phyloP scores from a whole-genome alignment of 2,329 filamentous ascomycete genomes.

The Tolypocladium nubicola region DNA sequence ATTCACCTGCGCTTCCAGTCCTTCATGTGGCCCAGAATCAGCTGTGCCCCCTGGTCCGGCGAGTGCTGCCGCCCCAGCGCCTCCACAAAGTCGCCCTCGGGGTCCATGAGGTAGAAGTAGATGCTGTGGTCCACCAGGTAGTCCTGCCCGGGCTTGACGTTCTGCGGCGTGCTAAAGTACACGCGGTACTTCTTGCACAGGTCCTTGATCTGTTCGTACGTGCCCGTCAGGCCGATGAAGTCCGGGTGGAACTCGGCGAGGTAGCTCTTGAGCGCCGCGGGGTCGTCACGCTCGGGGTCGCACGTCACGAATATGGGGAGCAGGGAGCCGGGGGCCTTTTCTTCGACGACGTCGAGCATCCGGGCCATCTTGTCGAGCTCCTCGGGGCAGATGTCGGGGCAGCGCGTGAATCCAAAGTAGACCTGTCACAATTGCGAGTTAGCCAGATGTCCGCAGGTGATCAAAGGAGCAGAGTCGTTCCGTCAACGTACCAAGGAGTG shows the following conservation, averaged over 20 bases:
- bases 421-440: constrained; percentile 44
- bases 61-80: constrained; percentile 92
- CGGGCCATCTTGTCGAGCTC: constrained; percentile 99
- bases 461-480: background rate
- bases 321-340: constrained; percentile 41
- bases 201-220: constrained; percentile 86
- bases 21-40: constrained; percentile 80
- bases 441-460: background rate
- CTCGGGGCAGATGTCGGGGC: constrained; percentile 96
- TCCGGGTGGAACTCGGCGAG: constrained; percentile 81
- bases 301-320: constrained; percentile 89
- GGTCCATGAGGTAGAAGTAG: constrained; percentile 99
- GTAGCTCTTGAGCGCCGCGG: constrained; percentile 75
- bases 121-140: constrained; percentile 98
- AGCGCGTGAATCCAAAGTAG: constrained; percentile 98
- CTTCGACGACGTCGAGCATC: constrained; percentile 69
- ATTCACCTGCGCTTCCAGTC: constrained; percentile 27
- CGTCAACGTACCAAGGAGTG: constrained; percentile 57
- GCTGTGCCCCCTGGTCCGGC: constrained; percentile 69
- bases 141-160: constrained; percentile 87
- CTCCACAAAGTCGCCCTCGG: constrained; percentile 96
- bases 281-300: constrained; percentile 84
- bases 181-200: constrained; percentile 94
- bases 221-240: constrained; percentile 83
- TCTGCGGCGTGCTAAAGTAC: constrained; percentile 87